Conservation (phyloP, 2,329 filamentous ascomycete genomes). For the Penicillium vulpinum region DNA sequence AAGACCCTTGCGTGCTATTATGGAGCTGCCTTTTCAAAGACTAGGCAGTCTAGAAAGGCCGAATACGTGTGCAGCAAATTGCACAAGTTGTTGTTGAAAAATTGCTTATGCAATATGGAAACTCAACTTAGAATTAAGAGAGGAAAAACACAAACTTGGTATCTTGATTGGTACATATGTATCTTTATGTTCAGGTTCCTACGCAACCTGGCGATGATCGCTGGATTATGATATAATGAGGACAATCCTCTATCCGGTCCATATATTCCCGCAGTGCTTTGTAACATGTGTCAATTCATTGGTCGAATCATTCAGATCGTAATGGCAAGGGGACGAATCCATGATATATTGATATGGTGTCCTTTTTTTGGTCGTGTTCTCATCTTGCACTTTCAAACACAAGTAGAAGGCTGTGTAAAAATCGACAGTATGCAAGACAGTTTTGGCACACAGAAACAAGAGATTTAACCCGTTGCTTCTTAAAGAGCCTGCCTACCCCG, state of each 20-base stretch:
- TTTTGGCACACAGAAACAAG: not conserved
- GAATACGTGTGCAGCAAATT: not conserved
- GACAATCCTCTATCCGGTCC: not conserved
- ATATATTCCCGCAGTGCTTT: not conserved
- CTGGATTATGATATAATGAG: not conserved
- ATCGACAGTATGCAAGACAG: not conserved
- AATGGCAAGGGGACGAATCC: not conserved
- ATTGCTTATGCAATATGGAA: not conserved
- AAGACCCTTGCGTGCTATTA: too few species aligned
- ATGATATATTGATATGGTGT: not conserved
- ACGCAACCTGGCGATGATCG: not conserved
- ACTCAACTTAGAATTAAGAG: not conserved
- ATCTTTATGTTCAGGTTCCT: conserved; percentile 4
- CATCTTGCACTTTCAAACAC: not conserved
- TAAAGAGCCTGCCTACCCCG: conserved; percentile 45
- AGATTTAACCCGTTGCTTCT: not conserved
- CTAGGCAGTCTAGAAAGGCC: too few species aligned
- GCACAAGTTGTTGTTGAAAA: not conserved
- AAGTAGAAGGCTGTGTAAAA: not conserved
- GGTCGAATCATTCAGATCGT: not conserved
- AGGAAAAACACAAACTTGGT: conserved; percentile 1
- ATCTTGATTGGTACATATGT: conserved; percentile 10
- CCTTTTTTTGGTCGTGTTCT: not conserved
- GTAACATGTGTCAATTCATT: not conserved
- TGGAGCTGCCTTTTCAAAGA: too few species aligned